Evolutionary conservation across 345 rosid species (phyloP).

Genomic region (Odontarrhena argentea): DNA sequence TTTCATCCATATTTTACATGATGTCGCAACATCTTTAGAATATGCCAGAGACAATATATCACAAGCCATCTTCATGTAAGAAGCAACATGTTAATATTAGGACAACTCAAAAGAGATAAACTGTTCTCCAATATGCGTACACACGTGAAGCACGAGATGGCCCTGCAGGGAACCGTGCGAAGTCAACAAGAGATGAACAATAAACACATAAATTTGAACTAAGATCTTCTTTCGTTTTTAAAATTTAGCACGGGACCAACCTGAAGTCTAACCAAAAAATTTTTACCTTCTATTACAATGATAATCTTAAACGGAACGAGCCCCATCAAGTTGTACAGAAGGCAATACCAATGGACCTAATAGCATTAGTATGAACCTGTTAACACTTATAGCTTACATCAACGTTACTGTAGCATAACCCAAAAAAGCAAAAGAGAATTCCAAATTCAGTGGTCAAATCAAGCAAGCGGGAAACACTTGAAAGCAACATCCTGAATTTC

Average conservation of each 20-base stretch:
- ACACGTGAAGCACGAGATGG: conserved; percentile 60
- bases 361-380: conserved; percentile 71
- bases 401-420: conserved; percentile 43
- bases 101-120: conserved; percentile 48
- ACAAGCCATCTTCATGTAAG: conserved; percentile 38
- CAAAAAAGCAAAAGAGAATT: conserved; percentile 35
- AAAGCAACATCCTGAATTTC: conserved; percentile 32
- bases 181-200: conserved; percentile 55
- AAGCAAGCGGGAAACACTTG: conserved; percentile 28
- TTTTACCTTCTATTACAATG: conserved; percentile 64
- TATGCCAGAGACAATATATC: conserved; percentile 36
- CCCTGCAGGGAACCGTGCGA: conserved; percentile 80
- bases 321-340: conserved; percentile 74
- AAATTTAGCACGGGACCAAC: conserved; percentile 51
- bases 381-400: conserved; percentile 52
- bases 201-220: conserved; percentile 45
- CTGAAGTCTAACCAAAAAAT: conserved; percentile 48
- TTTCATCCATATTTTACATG: conserved; percentile 25
- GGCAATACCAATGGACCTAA: conserved; percentile 71
- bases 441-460: conserved; percentile 33
- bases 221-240: conserved; percentile 38
- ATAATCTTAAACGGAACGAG: conserved; percentile 68
- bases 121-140: conserved; percentile 57
- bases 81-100: conserved; percentile 32
- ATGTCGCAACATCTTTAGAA: conserved; percentile 31